Evolutionary conservation across 2,329 filamentous ascomycete species (phyloP).

Genomic region (Akanthomyces uredinophilus): DNA sequence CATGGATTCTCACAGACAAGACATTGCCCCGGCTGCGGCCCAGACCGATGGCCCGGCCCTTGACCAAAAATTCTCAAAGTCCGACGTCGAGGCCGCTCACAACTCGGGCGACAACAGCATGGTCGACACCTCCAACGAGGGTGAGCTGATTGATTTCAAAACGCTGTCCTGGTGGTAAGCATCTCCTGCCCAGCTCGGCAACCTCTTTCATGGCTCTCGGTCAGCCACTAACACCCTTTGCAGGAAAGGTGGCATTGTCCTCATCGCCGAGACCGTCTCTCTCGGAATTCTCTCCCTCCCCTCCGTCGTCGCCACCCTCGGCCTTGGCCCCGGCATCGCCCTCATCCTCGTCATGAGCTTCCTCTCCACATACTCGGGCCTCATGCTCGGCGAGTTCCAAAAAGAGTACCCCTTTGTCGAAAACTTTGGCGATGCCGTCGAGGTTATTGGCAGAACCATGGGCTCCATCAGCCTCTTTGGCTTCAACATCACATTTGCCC

Average conservation of each 20-base stretch:
- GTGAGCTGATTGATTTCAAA: constrained; percentile 30
- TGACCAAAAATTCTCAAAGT: constrained; percentile 1
- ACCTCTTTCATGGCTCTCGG: neutral
- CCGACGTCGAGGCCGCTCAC: constrained; percentile 3
- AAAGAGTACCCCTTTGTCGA: constrained; percentile 62
- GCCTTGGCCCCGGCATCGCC: constrained; percentile 67
- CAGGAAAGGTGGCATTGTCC: constrained; percentile 40
- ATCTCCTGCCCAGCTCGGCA: neutral
- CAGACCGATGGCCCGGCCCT: neutral
- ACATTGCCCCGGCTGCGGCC: neutral
- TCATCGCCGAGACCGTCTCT: constrained; percentile 41
- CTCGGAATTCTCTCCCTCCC: constrained; percentile 65
- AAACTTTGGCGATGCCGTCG: constrained; percentile 61
- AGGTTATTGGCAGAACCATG: constrained; percentile 44
- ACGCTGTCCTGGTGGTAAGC: constrained; percentile 35
- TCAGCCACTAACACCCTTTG: neutral
- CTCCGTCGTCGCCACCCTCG: constrained; percentile 66
- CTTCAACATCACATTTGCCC: constrained; percentile 41
- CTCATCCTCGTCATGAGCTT: constrained; percentile 62
- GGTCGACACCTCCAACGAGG: constrained; percentile 7
- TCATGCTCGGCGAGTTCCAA: constrained; percentile 61
- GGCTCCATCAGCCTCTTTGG: constrained; percentile 48
- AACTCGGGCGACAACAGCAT: neutral
- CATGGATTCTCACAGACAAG: constrained; percentile 7
- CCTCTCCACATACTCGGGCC: constrained; percentile 60